Base-by-base conservation (phyloP, 2,329 filamentous ascomycete species). In the Aspergillus oerlinghausenensis region DNA sequence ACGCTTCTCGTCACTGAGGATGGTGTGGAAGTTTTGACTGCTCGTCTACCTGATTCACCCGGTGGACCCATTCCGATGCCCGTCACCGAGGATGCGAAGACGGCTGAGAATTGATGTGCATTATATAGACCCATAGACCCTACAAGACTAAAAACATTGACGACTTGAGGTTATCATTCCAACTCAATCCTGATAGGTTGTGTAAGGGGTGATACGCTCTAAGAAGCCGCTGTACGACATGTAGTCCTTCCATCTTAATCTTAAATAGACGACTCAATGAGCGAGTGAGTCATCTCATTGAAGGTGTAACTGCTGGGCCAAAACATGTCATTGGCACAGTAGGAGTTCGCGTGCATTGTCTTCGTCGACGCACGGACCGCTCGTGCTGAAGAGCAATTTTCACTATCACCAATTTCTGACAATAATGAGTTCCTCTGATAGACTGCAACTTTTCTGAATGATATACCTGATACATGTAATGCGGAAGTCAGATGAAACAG, bases 1-100 rank as follows among this genome's bases (percentile, higher is more conserved):
- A 94, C 90, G 0, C 77, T 95, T 52, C 79, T 95, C 9, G 89
- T 95, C 2, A 95, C 90, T 0, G 89, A 92, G 67, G 84, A 88
- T 63, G 90, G 90, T 1, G 88, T 92, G 6, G 90, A 95, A 75
- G 80, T 95, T 48, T 73, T 95, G 64, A 95, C 90, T 0, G 90
- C 89, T 45, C 83, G 89, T 64, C 76, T 84, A 47, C 79, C 83
- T 49, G 82, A 88, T 69, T 93, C 89, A 25, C 90, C 90, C 1
- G 90, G 90, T 58, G 90, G 90, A 1, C 80, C 87, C 4, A 76
- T 90, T 14, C 77, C 83, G 4, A 84, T 88, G 75, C 84, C 84
- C 21, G 43, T 7, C 43, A 25, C 43, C 4, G 32, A 51, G 21
- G 23, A 47, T 25, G 43, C 43, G 5, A 47, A 26, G 23, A 21